These are phyloP conservation scores for Toxoplasma gondii DNA, from an alignment of 169 alveolate genomes.

Conservation along the genomic window DNA sequence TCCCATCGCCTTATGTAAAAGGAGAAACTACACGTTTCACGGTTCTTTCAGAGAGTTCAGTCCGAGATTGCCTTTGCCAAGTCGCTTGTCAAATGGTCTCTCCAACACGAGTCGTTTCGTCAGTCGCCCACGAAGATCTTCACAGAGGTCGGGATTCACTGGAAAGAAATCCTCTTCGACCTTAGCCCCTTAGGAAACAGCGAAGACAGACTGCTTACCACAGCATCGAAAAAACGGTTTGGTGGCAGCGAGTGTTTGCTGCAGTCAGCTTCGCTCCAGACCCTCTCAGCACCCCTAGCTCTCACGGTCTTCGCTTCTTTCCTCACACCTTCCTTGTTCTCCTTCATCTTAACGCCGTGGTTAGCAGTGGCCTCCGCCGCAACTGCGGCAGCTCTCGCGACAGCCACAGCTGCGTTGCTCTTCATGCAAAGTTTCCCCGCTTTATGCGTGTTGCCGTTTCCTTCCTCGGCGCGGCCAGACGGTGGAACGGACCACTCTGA, in stretches of 20 bases:
- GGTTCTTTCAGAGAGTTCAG: too few species aligned
- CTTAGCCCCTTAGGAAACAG: background rate
- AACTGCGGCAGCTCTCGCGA: background rate
- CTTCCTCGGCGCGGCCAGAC: too few species aligned
- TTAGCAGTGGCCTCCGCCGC: background rate
- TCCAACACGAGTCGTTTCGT: too few species aligned
- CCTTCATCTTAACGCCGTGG: background rate
- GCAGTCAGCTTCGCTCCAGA: background rate
- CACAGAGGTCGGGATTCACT: too few species aligned
- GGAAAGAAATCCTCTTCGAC: too few species aligned
- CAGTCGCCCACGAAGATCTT: too few species aligned
- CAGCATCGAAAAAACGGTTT: conserved; percentile 17
- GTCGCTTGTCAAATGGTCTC: too few species aligned
- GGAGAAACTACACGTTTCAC: too few species aligned
- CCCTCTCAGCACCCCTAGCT: background rate
- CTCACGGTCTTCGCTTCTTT: background rate
- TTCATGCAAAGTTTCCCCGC: background rate
- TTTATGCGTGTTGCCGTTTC: background rate
- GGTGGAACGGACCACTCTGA: too few species aligned
- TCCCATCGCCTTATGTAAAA: too few species aligned
- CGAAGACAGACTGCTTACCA: background rate
- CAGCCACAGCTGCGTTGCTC: background rate
- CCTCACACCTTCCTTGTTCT: background rate
- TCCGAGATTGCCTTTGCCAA: too few species aligned
- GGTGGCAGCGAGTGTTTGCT: background rate